Base-by-base conservation (phyloP, 768 basidiomycete genomes). In the Rhodotorula toruloides region DNA sequence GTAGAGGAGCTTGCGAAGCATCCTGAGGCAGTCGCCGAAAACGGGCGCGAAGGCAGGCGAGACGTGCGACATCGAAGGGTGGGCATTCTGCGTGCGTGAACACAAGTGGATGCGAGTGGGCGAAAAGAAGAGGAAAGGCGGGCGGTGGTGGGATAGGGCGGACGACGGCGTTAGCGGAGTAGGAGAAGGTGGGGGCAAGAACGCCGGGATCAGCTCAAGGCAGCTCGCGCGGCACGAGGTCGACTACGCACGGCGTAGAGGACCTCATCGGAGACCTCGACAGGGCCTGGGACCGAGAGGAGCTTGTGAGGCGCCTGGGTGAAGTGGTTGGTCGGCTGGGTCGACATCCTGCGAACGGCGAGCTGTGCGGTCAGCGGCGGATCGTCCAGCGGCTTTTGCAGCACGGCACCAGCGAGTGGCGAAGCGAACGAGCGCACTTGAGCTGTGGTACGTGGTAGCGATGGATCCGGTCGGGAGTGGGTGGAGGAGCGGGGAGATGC, bases 41-140 rank as follows among this genome's bases (percentile, higher is more conserved):
- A 90, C 84, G 27, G 87, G 84, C 43, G 90, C 83, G 77, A 99
- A 97, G 39, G 90, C 91, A 19, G 86, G 84, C 34, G 90, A 88
- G 73, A 91, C 72, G 44, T 72, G 71, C 39, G 61, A 62, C 82
- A 91, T 82, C 59, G 87, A 84, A 0, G 91, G 91, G 73, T 89
- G 90, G 0, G 96, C 94, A 81, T 97, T 97, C 74, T 61, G 60
- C 16, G 36, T 8, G 29, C 1, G 14, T 19, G 49, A 11, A 22
- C 12, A 7, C 9, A 25, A 5, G 16, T 0, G 25, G 37, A 6
- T 17, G 10, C 29, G 29, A 14, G 39, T 13, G 19, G 9, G 57
- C 12, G 8, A 34, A 37, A 13, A n/a, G 34, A 4, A 36, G 43
- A 11, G 42, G 17, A 11, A 2, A 29, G 44, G 34, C 36, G 19